phyloP scores from a whole-genome alignment of 495 filamentous ascomycete species.

The Thozetella sp. region DNA sequence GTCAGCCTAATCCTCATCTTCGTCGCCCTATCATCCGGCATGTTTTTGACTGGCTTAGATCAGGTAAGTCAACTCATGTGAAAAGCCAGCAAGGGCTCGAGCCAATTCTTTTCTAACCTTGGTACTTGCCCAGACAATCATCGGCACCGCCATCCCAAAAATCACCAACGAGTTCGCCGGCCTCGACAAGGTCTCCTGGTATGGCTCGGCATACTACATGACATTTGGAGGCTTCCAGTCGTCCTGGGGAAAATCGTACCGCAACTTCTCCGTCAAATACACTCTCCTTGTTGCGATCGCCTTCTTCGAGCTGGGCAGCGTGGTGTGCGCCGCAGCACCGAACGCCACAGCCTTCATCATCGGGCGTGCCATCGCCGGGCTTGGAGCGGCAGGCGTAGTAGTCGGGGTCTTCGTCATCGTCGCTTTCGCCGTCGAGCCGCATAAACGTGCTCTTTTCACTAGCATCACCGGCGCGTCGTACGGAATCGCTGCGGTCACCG shows the following conservation, averaged over 20 bases:
- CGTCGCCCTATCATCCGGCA: conserved; percentile 39
- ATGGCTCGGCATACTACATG: conserved; percentile 48
- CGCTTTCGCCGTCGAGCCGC: conserved; percentile 28
- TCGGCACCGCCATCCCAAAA: conserved; percentile 41
- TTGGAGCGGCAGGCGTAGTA: conserved; percentile 34
- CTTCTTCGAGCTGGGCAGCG: conserved; percentile 48
- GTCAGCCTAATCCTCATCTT: conserved; percentile 31
- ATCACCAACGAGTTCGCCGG: conserved; percentile 37
- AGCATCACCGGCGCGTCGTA: conserved; percentile 10
- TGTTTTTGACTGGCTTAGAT: conserved; percentile 47
- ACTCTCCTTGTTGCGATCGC: conserved; percentile 34
- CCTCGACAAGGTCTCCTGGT: conserved; percentile 37
- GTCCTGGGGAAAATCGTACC: conserved; percentile 15
- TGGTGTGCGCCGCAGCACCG: conserved; percentile 50
- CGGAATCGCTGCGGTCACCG: conserved; percentile 23
- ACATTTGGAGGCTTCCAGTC: conserved; percentile 33
- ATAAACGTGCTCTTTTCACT: conserved; percentile 31
- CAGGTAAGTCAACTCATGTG: conserved; percentile 34
- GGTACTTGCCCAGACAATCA: conserved; percentile 19
- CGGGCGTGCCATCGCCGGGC: conserved; percentile 51
- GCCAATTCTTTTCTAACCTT: not conserved
- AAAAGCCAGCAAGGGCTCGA: too few relatives aligned
- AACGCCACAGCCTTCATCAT: conserved; percentile 46
- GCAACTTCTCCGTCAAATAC: conserved; percentile 17
- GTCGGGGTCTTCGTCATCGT: conserved; percentile 26